Percentiles rank a stretch among this genome's conserved stretches.
Evolutionary conservation across 306 rosid species (phyloP).

Genomic region (Psophocarpus tetragonolobus): DNA sequence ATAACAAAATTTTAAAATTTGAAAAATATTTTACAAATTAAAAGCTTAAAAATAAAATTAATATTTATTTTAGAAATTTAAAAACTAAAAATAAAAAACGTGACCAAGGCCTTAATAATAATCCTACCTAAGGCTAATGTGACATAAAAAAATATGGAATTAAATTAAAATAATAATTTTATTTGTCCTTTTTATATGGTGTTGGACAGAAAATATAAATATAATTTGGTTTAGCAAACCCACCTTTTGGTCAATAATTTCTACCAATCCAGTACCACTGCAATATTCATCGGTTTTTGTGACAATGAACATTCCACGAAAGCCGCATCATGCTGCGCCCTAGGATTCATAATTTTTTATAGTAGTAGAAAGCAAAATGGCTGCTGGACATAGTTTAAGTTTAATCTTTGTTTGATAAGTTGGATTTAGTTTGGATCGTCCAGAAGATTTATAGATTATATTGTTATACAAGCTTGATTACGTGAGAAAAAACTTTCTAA

Average conservation of each 20-base stretch:
- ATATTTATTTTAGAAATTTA: too few species aligned
- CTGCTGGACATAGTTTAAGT: not conserved
- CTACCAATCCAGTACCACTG: not conserved
- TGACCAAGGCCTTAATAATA: too few species aligned
- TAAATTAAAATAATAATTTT: not conserved
- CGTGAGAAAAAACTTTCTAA: not conserved
- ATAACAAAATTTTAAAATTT: too few species aligned
- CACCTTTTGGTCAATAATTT: not conserved
- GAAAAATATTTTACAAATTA: too few species aligned
- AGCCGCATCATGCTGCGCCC: not conserved
- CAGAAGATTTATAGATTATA: not conserved
- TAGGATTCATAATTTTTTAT: not conserved
- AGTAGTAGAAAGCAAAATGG: not conserved
- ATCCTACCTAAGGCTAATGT: too few species aligned
- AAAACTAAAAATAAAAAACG: too few species aligned
- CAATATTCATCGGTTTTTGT: not conserved
- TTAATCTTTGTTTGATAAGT: not conserved
- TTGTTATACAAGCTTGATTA: not conserved
- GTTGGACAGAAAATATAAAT: not conserved
- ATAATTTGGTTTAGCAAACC: not conserved
- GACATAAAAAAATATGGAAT: too few species aligned
- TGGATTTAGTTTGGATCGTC: not conserved
- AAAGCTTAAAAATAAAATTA: too few species aligned
- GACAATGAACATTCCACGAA: conserved; percentile 29
- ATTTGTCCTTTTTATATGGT: not conserved